Base-by-base conservation (phyloP, 2,329 filamentous ascomycete genomes). In the Phialophora chinensis region DNA sequence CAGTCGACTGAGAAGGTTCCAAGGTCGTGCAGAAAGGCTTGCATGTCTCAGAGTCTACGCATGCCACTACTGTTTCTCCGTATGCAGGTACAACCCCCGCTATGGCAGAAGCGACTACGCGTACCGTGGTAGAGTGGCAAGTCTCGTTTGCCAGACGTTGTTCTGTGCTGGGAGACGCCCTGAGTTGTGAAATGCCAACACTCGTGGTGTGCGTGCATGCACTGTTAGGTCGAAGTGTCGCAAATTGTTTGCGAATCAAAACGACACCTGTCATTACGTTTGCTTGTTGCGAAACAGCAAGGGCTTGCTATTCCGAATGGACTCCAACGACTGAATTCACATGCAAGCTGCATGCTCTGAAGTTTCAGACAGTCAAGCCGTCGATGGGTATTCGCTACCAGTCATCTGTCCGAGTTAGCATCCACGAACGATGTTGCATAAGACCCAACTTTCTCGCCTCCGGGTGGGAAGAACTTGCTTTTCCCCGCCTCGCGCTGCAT, bases 21-120 rank as follows among this genome's bases (percentile, higher is more conserved):
- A 55, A 61, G 57, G 60, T 68, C 56, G 66, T 62, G 66, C 63
- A 68, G 66, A 61, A 10, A 25, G 56, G 66, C 63, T 58, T 64
- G 44, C 55, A 53, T 68, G 66, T 68, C 66, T 68, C 66, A 68
- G 66, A 67, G 47, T 53, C 58, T 62, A 33, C 61, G 44, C 56
- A 50, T 59, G 60, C 66, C 63, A 66, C 63, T 56, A 52, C 59
- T 47, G 62, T 63, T 12, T 60, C 44, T 53, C 59, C 63, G 54
- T 66, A 68, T 68, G 66, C 66, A 68, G 63, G 63, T 66, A 66
- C 65, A 23, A 52, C 49, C 49, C 38, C 49, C 49, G 25, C 49
- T 23, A 27, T 20, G 49, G 20, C 49, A 52, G 14, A 52, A 52
- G 23, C 7, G 49, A 12, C 11, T 53, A 52, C 49, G 49, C 12